Evolutionary conservation across 208 protist genomes (phyloP), one percentile per base, ranked within the genome.

Genomic region (Angomonas ambiguus): DNA sequence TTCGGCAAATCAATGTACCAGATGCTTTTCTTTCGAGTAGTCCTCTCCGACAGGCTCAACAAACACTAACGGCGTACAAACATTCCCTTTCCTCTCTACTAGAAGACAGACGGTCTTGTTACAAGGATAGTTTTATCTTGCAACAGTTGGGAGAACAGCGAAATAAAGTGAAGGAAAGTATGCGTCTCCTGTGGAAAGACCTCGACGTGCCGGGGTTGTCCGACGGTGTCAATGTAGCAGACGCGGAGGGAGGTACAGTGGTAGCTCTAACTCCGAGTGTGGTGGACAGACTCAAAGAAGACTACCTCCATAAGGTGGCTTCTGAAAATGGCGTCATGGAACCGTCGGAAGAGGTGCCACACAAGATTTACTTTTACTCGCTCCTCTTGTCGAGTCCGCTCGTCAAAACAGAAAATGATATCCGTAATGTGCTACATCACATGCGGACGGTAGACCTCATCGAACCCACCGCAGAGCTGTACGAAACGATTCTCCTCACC

Each of bases 391-490:
- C 71, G n/a, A 84, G 81, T 35, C 64, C 67, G 2, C 33, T 79
- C 25, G 63, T 83, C 1, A 35, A 16, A 10, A 67, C 20, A 2
- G 71, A 83, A 18, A 48, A 32, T 0, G 80, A 91, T 33, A 55
- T 90, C 30, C 72, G 71, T n/a, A 59, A 81, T 0, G 32, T 85
- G 3, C 61, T 94, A 28, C 64, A 83, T 24, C 70, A 78, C n/a
- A 77, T 94, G 77, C 63, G 57, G 11, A 32, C 60, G 31, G 45
- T 59, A 25, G 81, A 90, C 64, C 59, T 79, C n/a, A 42, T 93
- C 6, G 82, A 86, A 57, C 82, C 82, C 1, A 69, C 69, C 58
- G 70, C 68, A 0, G 62, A 65, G 24, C 79, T 85, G 1, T 87
- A 87, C 61, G 62, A 79, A 61, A 62, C 80, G 0, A 34, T 89